Conservation (phyloP, 495 filamentous ascomycete genomes). For the Penicillium nucicola region DNA sequence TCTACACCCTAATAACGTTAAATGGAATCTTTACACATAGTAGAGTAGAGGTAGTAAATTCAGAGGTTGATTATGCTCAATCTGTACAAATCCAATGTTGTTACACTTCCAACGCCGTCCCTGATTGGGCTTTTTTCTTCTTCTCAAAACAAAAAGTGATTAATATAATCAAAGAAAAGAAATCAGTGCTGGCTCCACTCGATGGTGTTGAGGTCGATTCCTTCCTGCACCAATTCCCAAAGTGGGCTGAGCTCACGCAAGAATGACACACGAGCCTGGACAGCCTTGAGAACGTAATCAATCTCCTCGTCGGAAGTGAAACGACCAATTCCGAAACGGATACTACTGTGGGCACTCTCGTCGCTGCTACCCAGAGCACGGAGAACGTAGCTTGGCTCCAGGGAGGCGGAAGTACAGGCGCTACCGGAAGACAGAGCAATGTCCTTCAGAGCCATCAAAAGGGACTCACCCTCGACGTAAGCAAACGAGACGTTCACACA, state of each 20-base stretch:
- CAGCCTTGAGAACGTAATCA: slow-evolving; percentile 95
- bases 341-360: slow-evolving; percentile 95
- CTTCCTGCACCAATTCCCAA: slow-evolving; percentile 98
- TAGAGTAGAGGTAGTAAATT: slow-evolving; percentile 3
- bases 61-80: slow-evolving; percentile 21
- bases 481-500: slow-evolving; percentile 99
- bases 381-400: slow-evolving; percentile 95
- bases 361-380: slow-evolving; percentile 92
- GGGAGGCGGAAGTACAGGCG: slow-evolving; percentile 92
- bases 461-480: slow-evolving; percentile 95
- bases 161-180: slow-evolving; percentile 15
- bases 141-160: slow-evolving; percentile 19
- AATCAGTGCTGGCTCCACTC: slow-evolving; percentile 82
- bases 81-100: slow-evolving; percentile 27
- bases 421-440: slow-evolving; percentile 96
- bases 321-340: slow-evolving; percentile 93
- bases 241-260: slow-evolving; percentile 92
- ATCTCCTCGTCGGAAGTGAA: slow-evolving; percentile 96
- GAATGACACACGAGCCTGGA: slow-evolving; percentile 83
- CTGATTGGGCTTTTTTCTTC: slow-evolving; percentile 19
- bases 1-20: too few relatives aligned
- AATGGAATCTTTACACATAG: not conserved
- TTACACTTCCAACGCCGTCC: slow-evolving; percentile 35
- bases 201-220: slow-evolving; percentile 91
- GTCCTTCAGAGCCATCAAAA: slow-evolving; percentile 97